Conservation (phyloP, 306 rosid genomes). For the Amphicarpaea edgeworthii region DNA sequence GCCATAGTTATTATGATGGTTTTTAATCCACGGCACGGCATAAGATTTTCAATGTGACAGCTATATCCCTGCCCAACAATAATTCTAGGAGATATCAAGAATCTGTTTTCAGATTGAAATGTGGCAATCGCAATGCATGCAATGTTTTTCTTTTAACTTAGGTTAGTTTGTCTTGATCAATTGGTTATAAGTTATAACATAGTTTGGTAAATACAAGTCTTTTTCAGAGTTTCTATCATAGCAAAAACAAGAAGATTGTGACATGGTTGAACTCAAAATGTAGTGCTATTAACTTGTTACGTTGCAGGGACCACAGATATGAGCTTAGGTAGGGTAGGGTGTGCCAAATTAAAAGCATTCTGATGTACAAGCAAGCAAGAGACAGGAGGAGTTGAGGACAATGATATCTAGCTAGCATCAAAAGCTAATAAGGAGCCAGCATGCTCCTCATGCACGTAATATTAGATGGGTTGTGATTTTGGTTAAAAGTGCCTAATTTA, state of each 20-base stretch:
- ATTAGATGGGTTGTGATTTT: slow-evolving; percentile 1
- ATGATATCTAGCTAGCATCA: slow-evolving; percentile 18
- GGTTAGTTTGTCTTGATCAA: not conserved
- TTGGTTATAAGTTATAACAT: not conserved
- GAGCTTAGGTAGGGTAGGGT: no score
- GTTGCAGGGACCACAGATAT: slow-evolving; percentile 31
- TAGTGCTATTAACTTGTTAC: not conserved
- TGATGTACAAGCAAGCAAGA: slow-evolving; percentile 31
- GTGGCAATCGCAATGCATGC: slow-evolving; percentile 26
- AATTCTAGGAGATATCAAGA: slow-evolving; percentile 35
- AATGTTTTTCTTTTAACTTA: slow-evolving; percentile 14
- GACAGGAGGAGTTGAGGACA: not conserved
- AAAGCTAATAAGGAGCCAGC: slow-evolving; percentile 31
- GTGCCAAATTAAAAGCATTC: slow-evolving; percentile 11
- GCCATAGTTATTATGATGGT: slow-evolving; percentile 50
- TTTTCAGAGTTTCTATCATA: not conserved
- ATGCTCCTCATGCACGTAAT: not conserved
- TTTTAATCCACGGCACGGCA: slow-evolving; percentile 15
- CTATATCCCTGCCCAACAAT: slow-evolving; percentile 29
- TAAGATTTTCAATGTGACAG: slow-evolving; percentile 49
- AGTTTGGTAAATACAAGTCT: slow-evolving; percentile 2
- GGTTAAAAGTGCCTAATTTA: slow-evolving; percentile 27
- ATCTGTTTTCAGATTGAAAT: slow-evolving; percentile 31
- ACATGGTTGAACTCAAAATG: not conserved
- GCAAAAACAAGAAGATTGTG: slow-evolving; percentile 16